Evolutionary conservation across 805 yeast species (phyloP), one percentile per base, ranked within the genome.

Genomic region (Saturnispora serradocipensis): DNA sequence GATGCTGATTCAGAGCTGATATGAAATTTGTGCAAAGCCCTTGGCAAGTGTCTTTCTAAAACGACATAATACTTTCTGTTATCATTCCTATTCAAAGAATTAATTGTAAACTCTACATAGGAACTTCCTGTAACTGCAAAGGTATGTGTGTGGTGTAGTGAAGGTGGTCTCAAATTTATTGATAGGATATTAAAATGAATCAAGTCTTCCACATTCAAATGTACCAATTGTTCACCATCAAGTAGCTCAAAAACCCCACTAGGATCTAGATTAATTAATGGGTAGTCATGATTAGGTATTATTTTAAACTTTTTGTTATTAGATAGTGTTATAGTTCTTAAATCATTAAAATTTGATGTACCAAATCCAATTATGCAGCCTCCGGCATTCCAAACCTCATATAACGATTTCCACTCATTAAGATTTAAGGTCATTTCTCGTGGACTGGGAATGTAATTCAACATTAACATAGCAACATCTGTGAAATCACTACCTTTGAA

Each of bases 211-310:
- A 48, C 18, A 28, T 18, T 28, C 4, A 47, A 30, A 15, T n/a
- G 13, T 7, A 47, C n/a, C 27, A 47, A 13, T 36, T 43, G 20
- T 10, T n/a, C 22, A 27, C 46, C 46, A 27, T 49, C 51, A 35
- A 49, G 43, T 15, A 49, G 22, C 15, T 49, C 38, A 27, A 49
- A 43, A 25, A 6, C 43, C 34, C 40, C 51, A 7, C 15, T 25
- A 11, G 30, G 9, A 10, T 34, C 13, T 5, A 49, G 16, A 18
- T 49, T 35, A 22, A 35, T 32, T 3, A 49, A 16, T 16, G 51
- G 46, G 13, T 49, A 49, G 43, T 49, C 51, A 43, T 49, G 51
- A n/a, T 49, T 49, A 8, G 51, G 51, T 18, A 49, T 43, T 11
- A 49, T 27, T 13, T 16, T 24, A 20, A 35, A 22, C 15, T 13